A percentile compares a stretch with the other conserved stretches of the same genome.
phyloP scores from a whole-genome alignment of 164 flowering plant genomes.

The Chloranthus sessilifolius region DNA sequence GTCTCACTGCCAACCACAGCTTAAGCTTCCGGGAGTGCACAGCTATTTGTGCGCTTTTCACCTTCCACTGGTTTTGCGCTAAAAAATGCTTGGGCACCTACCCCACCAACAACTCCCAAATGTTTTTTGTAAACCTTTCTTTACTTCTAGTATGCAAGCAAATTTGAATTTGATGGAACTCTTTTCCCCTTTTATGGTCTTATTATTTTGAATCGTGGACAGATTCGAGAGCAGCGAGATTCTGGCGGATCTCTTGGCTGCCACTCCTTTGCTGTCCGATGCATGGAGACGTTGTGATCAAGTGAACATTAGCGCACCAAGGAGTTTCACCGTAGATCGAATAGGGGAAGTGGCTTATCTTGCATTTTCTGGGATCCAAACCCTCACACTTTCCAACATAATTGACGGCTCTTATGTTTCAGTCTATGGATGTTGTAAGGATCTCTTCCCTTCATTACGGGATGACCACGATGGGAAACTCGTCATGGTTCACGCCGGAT shows the following conservation, averaged over 20 bases:
- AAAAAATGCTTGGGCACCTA: too few relatives aligned
- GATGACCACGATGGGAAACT: constrained; percentile 21
- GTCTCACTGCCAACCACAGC: too few relatives aligned
- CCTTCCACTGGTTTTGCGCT: too few relatives aligned
- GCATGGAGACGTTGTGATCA: constrained; percentile 52
- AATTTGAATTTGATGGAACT: too few relatives aligned
- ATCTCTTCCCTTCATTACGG: constrained; percentile 24
- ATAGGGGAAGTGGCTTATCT: constrained; percentile 36
- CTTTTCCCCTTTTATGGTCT: too few relatives aligned
- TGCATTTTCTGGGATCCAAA: constrained; percentile 48
- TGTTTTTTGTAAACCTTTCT: too few relatives aligned
- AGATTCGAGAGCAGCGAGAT: constrained; percentile 74
- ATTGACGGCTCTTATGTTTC: constrained; percentile 9
- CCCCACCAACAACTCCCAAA: too few relatives aligned
- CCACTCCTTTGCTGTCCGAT: constrained; percentile 48
- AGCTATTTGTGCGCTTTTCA: too few relatives aligned
- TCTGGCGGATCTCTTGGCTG: constrained; percentile 48
- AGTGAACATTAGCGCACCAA: constrained; percentile 34
- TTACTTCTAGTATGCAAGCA: too few relatives aligned
- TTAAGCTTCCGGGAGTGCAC: too few relatives aligned
- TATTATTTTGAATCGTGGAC: too few relatives aligned
- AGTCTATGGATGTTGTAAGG: constrained; percentile 14
- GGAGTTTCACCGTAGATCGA: constrained; percentile 23
- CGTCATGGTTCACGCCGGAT: constrained; percentile 43
- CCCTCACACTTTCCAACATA: constrained; percentile 15